Base-by-base conservation (phyloP, 148 eudicot species). In the Fagopyrum esculentum region DNA sequence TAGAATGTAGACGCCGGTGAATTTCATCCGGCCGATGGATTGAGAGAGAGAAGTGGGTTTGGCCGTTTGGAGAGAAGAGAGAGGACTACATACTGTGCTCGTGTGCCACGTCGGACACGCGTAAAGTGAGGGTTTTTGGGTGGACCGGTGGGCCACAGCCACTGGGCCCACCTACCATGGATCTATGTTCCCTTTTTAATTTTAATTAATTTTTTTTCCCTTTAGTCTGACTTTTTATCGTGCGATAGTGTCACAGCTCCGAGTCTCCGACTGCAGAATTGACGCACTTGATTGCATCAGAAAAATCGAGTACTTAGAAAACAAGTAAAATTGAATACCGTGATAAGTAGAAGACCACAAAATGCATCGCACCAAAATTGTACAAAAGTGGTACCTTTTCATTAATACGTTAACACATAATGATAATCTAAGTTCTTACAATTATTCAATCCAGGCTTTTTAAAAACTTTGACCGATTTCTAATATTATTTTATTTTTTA, bases 101-200 rank as follows among this genome's bases (percentile, higher is more conserved):
- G 6, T 29, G 71, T 3, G 71, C 71, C 71, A 66, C 71, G 71
- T 66, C 71, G 71, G 71, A 40, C 69, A 63, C 61, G 61, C 61
- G 61, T 43, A 26, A 22, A 22, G 66, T 22, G 35, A 15, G 44
- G 6, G 9, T 63, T 43, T 63, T 43, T 63, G 40, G 69, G 47
- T 66, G 71, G 47, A 12, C 71, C 19, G 5, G 46, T 66, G 71
- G 71, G 47, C 46, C 71, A 17, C 71, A 9, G 12, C 44, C 44
- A 49, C 12, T 9, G 52, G 52, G 52, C 52, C 52, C 11, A 30
- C n/a, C 3, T 7, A 11, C 47, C 40, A 35, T 35, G 40, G 40
- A 35, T 35, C 40, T 35, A 1, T 35, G 40, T 35, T 2, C 4
- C 15, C 12, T 63, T 63, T 66, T 43, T 35, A 13, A 0, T 43